A percentile compares a stretch with the other conserved stretches of the same genome.
Conservation (phyloP, 495 filamentous ascomycete genomes). For the Neohortaea acidophila region DNA sequence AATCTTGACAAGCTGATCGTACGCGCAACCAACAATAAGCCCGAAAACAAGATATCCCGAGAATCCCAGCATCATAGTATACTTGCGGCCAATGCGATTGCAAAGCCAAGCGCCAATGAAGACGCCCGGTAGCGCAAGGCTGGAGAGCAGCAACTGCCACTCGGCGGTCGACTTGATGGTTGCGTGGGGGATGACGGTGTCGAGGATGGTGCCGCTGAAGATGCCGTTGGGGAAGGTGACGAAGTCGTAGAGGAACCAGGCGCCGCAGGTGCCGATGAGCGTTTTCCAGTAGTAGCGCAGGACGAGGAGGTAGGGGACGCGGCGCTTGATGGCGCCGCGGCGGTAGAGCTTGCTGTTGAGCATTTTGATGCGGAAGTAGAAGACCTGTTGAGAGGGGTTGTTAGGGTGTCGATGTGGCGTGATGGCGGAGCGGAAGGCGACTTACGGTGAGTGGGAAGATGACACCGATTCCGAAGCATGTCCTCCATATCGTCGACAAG, state of each 20-base stretch:
- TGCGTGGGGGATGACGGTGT: constrained; percentile 26
- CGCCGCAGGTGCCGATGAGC: constrained; percentile 29
- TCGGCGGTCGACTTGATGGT: constrained; percentile 29
- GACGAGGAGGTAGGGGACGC: constrained; percentile 26
- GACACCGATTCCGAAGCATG: constrained; percentile 38
- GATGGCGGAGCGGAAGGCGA: too few species aligned
- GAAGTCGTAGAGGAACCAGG: constrained; percentile 33
- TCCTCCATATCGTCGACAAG: constrained; percentile 33
- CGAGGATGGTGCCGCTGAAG: constrained; percentile 22
- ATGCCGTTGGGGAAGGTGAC: constrained; percentile 31
- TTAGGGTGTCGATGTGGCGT: too few species aligned
- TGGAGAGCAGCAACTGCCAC: constrained; percentile 37
- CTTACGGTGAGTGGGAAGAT: constrained; percentile 36
- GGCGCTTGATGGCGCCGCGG: constrained; percentile 29
- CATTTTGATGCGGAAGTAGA: constrained; percentile 40
- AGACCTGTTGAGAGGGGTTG: too few species aligned
- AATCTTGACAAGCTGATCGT: constrained; percentile 35
- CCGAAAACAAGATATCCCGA: constrained; percentile 37
- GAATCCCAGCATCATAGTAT: constrained; percentile 41
- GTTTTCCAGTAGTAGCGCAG: constrained; percentile 30
- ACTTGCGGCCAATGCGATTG: constrained; percentile 33
- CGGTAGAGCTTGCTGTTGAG: constrained; percentile 37
- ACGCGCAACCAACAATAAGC: constrained; percentile 36
- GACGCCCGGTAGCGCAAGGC: constrained; percentile 34
- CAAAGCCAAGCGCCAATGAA: constrained; percentile 36